Evolutionary conservation across 768 basidiomycete genomes (phyloP).

Genomic region (Boletus tomentosulus): DNA sequence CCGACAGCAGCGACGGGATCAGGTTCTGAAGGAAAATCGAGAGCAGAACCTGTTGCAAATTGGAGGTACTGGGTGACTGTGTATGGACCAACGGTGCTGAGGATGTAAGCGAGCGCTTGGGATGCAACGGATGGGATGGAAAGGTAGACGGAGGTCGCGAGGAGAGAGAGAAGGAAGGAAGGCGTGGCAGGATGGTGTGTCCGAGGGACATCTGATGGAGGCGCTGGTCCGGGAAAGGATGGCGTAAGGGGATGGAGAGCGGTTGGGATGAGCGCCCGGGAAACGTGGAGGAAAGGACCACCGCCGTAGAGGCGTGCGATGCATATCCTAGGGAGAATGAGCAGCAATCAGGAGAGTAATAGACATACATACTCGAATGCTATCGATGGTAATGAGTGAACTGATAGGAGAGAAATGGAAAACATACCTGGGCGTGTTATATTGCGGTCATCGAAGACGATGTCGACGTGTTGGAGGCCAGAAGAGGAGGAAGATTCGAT

Average conservation of each 20-base stretch:
- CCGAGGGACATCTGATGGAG: constrained; percentile 34
- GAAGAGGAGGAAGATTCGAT: constrained; percentile 46
- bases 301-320: constrained; percentile 85
- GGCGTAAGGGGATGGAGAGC: constrained; percentile 67
- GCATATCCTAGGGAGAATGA: constrained; percentile 56
- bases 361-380: constrained; percentile 78
- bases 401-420: neutral
- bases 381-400: constrained; percentile 26
- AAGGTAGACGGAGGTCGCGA: constrained; percentile 84
- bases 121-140: constrained; percentile 74
- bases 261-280: constrained; percentile 61
- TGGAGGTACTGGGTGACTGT: constrained; percentile 74
- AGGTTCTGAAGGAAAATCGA: constrained; percentile 38
- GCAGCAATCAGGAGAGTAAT: neutral
- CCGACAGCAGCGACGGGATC: constrained; percentile 65
- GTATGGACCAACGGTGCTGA: constrained; percentile 72
- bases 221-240: constrained; percentile 42
- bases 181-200: constrained; percentile 75
- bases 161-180: constrained; percentile 76
- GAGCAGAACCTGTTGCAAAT: constrained; percentile 74
- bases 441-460: constrained; percentile 80
- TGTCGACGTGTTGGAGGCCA: constrained; percentile 51
- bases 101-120: constrained; percentile 66
- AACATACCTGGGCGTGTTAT: constrained; percentile 80
- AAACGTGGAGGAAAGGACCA: constrained; percentile 69